Evolutionary conservation across 495 filamentous ascomycete species (phyloP).

Genomic region (Penicillium maclennaniae): DNA sequence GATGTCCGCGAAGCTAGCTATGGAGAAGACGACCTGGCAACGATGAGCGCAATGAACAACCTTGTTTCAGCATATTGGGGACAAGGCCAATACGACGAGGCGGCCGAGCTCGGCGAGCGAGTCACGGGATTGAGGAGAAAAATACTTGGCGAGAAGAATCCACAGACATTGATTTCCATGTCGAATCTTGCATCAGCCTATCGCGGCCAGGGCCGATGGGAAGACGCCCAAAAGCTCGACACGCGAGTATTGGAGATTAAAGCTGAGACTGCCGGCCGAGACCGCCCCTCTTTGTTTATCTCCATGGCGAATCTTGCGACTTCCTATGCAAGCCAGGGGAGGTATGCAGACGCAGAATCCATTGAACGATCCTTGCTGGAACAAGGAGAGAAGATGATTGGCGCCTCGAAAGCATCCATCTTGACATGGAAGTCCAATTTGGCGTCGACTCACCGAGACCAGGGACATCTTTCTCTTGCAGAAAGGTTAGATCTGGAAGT

Average conservation of each 20-base stretch:
- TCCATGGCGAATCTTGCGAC: slow-evolving; percentile 23
- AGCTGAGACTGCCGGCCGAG: slow-evolving; percentile 22
- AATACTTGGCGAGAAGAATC: slow-evolving; percentile 13
- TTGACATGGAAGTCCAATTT: slow-evolving; percentile 16
- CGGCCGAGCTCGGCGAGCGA: background rate
- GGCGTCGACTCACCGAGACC: slow-evolving; percentile 16
- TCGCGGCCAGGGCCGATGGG: slow-evolving; percentile 25
- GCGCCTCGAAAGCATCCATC: slow-evolving; percentile 25
- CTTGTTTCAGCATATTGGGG: slow-evolving; percentile 27
- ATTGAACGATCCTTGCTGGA: slow-evolving; percentile 22
- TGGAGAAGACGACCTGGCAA: slow-evolving; percentile 18
- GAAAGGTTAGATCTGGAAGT: slow-evolving; percentile 33
- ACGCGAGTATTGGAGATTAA: slow-evolving; percentile 9
- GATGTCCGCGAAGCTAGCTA: slow-evolving; percentile 12
- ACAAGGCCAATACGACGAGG: slow-evolving; percentile 17
- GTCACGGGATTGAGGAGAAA: slow-evolving; percentile 6
- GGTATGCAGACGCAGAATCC: slow-evolving; percentile 26
- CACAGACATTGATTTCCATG: slow-evolving; percentile 11
- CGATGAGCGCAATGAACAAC: slow-evolving; percentile 23
- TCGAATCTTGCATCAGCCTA: slow-evolving; percentile 30
- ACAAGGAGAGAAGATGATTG: slow-evolving; percentile 16
- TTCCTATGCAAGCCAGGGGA: slow-evolving; percentile 21
- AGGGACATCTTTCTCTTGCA: slow-evolving; percentile 27
- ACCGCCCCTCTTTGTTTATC: slow-evolving; percentile 32
- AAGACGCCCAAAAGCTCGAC: slow-evolving; percentile 22